phyloP scores from a whole-genome alignment of 192 early-diverging fungal species.

The Linnemannia zychae region DNA sequence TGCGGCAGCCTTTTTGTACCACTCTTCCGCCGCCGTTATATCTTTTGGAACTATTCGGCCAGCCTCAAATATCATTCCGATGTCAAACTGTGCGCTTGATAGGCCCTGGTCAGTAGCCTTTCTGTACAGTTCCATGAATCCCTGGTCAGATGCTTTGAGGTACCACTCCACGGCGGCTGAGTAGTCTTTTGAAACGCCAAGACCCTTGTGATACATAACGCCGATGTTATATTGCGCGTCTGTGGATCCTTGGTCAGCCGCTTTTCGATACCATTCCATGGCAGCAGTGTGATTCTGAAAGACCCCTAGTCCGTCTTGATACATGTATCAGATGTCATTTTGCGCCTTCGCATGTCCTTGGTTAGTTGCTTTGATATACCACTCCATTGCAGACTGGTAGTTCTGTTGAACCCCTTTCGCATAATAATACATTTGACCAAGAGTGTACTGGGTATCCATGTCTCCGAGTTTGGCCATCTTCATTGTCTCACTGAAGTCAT shows the following conservation, averaged over 20 bases:
- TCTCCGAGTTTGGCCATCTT: background rate
- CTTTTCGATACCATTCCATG: background rate
- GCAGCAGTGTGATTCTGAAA: background rate
- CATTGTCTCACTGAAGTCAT: background rate
- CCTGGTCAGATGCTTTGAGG: background rate
- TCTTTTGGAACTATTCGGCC: background rate
- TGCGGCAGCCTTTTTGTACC: background rate
- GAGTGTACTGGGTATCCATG: background rate
- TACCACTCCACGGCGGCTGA: background rate
- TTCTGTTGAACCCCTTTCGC: background rate
- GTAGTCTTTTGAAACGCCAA: background rate
- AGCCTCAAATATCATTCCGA: background rate
- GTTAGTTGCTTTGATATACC: background rate
- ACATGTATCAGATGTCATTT: background rate
- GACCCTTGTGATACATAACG: background rate
- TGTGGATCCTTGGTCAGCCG: background rate
- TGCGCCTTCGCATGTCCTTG: background rate
- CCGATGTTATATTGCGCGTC: background rate
- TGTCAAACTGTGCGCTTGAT: no score
- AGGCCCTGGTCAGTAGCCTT: background rate
- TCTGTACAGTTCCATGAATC: background rate
- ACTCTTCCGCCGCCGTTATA: background rate
- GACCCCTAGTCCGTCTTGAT: background rate
- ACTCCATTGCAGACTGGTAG: background rate
- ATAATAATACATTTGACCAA: background rate